A percentile compares a stretch with the other conserved stretches of the same genome.
These are phyloP conservation scores for Moesziomyces globuligerus DNA, from an alignment of 1,284 basidiomycete species.

Conservation along the genomic window DNA sequence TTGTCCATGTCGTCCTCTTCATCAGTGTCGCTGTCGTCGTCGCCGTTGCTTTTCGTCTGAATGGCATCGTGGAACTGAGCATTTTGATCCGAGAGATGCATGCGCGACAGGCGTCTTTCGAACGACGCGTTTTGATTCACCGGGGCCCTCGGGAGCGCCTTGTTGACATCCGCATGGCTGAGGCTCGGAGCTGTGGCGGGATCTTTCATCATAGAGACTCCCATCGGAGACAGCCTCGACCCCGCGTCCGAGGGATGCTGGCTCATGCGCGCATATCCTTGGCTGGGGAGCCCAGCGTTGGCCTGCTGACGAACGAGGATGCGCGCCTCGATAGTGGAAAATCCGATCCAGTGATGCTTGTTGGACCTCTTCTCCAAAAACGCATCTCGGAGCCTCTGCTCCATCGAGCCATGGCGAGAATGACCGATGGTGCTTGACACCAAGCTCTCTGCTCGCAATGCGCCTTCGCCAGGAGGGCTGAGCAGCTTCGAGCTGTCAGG, in stretches of 20 bases:
- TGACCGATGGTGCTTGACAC: conserved; percentile 6
- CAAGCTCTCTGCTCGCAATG: conserved; percentile 4
- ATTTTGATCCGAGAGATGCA: conserved; percentile 26
- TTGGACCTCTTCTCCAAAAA: conserved; percentile 27
- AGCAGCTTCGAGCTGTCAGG: conserved; percentile 17
- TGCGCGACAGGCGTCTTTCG: conserved; percentile 25
- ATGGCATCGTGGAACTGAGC: conserved; percentile 30
- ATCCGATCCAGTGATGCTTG: conserved; percentile 51
- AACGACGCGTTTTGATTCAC: conserved; percentile 35
- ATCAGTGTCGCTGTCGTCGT: conserved; percentile 13
- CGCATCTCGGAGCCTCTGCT: conserved; percentile 28
- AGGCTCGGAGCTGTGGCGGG: background rate
- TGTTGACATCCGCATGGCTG: conserved; percentile 10
- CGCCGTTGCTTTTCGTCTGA: conserved; percentile 31
- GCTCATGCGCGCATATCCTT: no score
- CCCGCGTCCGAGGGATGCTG: background rate
- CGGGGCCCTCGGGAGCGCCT: conserved; percentile 28
- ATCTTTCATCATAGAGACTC: conserved; percentile 12
- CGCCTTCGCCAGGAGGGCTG: conserved; percentile 11
- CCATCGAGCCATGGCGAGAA: conserved; percentile 25
- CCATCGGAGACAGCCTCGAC: conserved; percentile 8
- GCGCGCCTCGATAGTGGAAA: conserved; percentile 36
- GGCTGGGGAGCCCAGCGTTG: background rate
- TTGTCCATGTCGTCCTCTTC: conserved; percentile 1
- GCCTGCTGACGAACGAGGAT: conserved; percentile 34